Evolutionary conservation across 441 rosid genomes (phyloP).

Genomic region (Eruca vesicaria): DNA sequence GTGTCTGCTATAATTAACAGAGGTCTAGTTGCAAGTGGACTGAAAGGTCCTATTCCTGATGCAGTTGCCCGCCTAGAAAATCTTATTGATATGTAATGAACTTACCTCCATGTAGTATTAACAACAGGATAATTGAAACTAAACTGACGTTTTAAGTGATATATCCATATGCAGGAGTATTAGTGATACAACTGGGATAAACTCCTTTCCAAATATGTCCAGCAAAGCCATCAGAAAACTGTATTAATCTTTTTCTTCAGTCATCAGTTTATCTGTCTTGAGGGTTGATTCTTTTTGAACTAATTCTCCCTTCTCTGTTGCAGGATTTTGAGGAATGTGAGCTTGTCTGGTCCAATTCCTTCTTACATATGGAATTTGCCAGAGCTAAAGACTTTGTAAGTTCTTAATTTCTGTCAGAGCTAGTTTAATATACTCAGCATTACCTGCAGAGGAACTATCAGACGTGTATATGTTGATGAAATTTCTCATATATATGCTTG

Average conservation of each 20-base stretch:
- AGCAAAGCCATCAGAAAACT: conserved; percentile 3
- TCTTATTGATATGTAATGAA: not conserved
- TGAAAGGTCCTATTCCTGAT: not conserved
- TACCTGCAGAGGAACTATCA: not conserved
- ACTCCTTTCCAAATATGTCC: not conserved
- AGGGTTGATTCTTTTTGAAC: not conserved
- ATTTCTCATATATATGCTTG: not conserved
- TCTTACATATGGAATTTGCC: conserved; percentile 16
- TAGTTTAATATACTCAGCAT: not conserved
- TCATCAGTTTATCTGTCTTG: not conserved
- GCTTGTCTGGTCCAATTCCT: conserved; percentile 21
- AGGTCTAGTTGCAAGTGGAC: not conserved
- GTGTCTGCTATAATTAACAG: not conserved
- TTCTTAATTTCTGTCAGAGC: not conserved
- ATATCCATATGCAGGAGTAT: not conserved
- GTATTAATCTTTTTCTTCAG: not conserved
- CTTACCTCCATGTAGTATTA: not conserved
- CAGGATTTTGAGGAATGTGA: conserved; percentile 32
- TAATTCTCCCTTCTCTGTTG: not conserved
- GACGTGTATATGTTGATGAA: not conserved
- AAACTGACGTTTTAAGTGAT: not conserved
- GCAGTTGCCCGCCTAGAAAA: not conserved
- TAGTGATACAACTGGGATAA: not conserved
- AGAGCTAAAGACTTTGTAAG: not conserved
- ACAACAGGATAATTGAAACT: not conserved